Evolutionary conservation across 371 early-diverging fungal genomes (phyloP), one percentile per base, ranked within the genome.

Genomic region (Mucor velutinosus): DNA sequence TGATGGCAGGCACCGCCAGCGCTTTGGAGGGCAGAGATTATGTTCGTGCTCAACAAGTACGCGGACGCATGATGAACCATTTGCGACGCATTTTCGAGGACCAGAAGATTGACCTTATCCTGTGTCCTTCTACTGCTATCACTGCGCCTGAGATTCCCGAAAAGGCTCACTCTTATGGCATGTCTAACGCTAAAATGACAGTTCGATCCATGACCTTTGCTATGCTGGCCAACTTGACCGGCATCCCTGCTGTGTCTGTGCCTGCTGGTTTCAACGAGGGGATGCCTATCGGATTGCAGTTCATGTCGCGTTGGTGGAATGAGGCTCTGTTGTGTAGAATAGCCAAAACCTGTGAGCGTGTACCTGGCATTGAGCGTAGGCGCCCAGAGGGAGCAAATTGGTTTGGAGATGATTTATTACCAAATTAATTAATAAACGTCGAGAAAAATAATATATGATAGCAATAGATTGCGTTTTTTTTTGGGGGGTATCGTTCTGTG

Each of bases 281-380:
- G 8, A 69, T 90, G 64, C 92, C 92, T 7, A 78, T 91, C 35
- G 90, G 87, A n/a, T 61, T 90, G 59, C 93, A 93, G 59, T 84
- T 93, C 60, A 87, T 88, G 83, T 84, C 84, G 6, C 76, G 83
- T 61, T 93, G 93, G 93, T 91, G 84, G 80, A 79, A 89, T 61
- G 92, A 91, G 71, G 88, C 82, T 45, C 58, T 83, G 17, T 70
- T 90, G 17, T 76, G 88, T 51, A 79, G 87, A 35, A 76, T 90
- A 56, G 90, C 87, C 7, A 82, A 75, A 56, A 75, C 84, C 0
- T 78, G 82, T 47, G 90, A 90, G 51, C 67, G 71, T 12, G 19
- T 68, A 7, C 72, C 81, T 5, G 70, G 59, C 23, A 57, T 78
- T 53, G 76, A 81, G 47, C 72, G 76, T 33, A 73, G 67, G 23